Evolutionary conservation across 441 rosid genomes (phyloP).

Genomic region (Aleurites moluccanus): DNA sequence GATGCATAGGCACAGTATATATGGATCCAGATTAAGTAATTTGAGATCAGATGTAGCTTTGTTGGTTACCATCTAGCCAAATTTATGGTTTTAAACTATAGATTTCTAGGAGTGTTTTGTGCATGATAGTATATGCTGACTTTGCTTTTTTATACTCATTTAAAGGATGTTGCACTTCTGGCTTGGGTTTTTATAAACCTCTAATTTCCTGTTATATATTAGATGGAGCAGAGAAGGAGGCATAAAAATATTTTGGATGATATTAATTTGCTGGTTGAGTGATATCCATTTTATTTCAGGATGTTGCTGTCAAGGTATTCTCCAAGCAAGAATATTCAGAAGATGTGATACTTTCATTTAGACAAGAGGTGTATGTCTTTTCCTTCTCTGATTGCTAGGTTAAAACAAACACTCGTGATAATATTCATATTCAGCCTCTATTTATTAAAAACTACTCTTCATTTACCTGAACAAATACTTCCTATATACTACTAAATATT

Average conservation of each 20-base stretch:
- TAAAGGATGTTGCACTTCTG: conserved; percentile 1
- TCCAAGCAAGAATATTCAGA: conserved; percentile 92
- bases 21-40: conserved; percentile 18
- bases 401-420: neutral
- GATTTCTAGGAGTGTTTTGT: neutral
- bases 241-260: conserved; percentile 11
- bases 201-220: conserved; percentile 3
- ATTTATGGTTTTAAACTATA: neutral
- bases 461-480: neutral
- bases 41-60: conserved; percentile 14
- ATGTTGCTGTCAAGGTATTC: conserved; percentile 94
- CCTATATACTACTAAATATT: neutral
- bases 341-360: conserved; percentile 65
- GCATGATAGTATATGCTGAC: conserved; percentile 8
- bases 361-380: conserved; percentile 76
- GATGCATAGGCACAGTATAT: conserved; percentile 18
- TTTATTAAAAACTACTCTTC: neutral
- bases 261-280: conserved; percentile 23
- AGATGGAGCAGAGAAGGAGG: conserved; percentile 22
- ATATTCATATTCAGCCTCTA: neutral
- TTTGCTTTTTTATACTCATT: conserved; percentile 1
- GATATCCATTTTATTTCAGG: conserved; percentile 53
- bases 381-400: conserved; percentile 9
- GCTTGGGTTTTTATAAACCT: neutral
- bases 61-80: conserved; percentile 16